Evolutionary conservation across 2,329 filamentous ascomycete species (phyloP), one percentile per base, ranked within the genome.

Genomic region (Ceratocystis eucalypticola): DNA sequence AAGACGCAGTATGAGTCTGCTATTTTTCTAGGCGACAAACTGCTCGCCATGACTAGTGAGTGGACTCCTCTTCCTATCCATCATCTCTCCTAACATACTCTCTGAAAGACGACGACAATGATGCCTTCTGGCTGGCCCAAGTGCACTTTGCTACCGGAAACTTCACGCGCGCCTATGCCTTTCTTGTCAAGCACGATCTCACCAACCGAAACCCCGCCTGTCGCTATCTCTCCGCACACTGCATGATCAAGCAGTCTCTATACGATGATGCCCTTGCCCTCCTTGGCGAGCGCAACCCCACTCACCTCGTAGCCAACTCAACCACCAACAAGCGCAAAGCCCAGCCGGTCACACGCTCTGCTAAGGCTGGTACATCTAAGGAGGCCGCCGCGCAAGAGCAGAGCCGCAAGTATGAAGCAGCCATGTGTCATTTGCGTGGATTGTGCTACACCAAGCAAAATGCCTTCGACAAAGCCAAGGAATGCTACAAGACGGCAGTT

Each of bases 101-200:
- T 17, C 59, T 20, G 3, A 17, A 64, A 96, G 94, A 92, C 73
- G 89, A 93, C 74, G 91, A 96, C 72, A 87, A 90, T 70, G 94
- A 99, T 75, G 93, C 92, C 50, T 96, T 96, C 74, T 96, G 91
- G 88, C 87, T 99, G 55, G 94, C 94, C n/a, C 93, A 97, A 77
- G 91, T 96, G 46, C 93, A 99, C 76, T 99, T 97, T 77, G 88
- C 88, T 64, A 94, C 91, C 62, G 92, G 91, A 71, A 96, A 97
- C 79, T 96, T 96, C 76, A 94, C 88, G 7, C 88, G 94, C 72
- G 92, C 94, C 2, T 87, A 96, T 72, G 84, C 89, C 28, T 89
- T 96, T 70, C 85, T 99, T 69, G 85, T 87, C 37, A 88, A 90
- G 72, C 88, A 92, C 74, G 89, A 95, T 74, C 84, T 97, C 69